Evolutionary conservation across 1,284 basidiomycete species (phyloP), one percentile per base, ranked within the genome.

Genomic region (Prillingera fragicola): DNA sequence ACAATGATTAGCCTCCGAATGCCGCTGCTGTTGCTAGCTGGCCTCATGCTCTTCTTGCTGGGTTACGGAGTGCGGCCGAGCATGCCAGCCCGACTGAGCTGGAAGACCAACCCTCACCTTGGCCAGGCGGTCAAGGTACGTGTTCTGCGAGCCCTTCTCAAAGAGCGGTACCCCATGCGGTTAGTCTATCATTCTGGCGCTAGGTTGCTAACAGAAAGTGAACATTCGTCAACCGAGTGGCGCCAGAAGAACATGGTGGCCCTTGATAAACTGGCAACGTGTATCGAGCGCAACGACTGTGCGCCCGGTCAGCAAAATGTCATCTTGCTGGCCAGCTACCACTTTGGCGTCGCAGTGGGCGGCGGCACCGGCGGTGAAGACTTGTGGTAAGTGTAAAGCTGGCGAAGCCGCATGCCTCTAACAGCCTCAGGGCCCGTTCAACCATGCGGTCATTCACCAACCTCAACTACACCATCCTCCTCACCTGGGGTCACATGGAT

Each of bases 391-490:
- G 47, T 41, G 17, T 26, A 3, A 12, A 5, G n/a, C 28, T 14
- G 15, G 22, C 15, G 4, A 25, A 22, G 10, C 15, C 4, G 18
- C 25, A 13, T 13, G 25, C 25, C 7, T 8, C 29, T 31, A 14
- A 35, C 22, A 15, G 5, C 12, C 17, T 14, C 39, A 59, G 56
- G 56, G 59, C 61, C 33, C 42, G 47, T 19, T 62, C 60, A 3
- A 48, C 48, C 21, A 52, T 63, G 28, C 46, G 52, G 22, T 52
- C 58, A 0, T 53, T 63, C 45, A 37, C 36, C 13, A 45, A 50
- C 3, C 52, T 67, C 31, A 60, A 62, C 40, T 55, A 63, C 44
- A 65, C 64, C 5, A 33, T 62, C 5, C 34, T 70, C 8, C 57
- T 58, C 41, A 56, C 57, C 1, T 51, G 49, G 34, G 51, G 54